Evolutionary conservation across 208 protist genomes (phyloP).

Genomic region (Trypanosoma caninum): DNA sequence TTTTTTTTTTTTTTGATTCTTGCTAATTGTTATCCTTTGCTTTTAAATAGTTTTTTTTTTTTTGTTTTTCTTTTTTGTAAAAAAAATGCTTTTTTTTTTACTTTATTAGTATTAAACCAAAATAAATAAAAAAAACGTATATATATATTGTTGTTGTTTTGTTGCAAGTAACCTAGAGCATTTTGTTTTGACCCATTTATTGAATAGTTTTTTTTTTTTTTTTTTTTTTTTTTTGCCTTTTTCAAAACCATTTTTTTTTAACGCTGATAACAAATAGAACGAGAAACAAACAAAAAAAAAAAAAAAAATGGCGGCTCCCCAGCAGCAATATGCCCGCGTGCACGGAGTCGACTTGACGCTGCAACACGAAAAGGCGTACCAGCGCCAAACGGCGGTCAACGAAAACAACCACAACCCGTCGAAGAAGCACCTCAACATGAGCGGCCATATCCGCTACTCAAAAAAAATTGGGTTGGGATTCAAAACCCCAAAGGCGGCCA

Average conservation of each 20-base stretch:
- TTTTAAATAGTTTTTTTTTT: too few species aligned
- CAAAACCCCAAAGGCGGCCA: constrained; percentile 97
- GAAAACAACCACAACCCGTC: constrained; percentile 77
- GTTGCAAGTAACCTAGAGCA: too few species aligned
- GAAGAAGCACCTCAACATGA: constrained; percentile 57
- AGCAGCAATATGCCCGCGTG: constrained; percentile 66
- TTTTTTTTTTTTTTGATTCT: too few species aligned
- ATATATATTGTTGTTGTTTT: too few species aligned
- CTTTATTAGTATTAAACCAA: too few species aligned
- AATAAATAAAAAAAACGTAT: too few species aligned
- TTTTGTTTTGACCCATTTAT: too few species aligned
- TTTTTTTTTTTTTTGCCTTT: constrained; percentile 16
- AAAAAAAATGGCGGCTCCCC: constrained; percentile 9
- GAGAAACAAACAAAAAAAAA: too few species aligned
- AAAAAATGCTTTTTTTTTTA: too few species aligned
- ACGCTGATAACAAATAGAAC: too few species aligned
- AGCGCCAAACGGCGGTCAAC: constrained; percentile 90
- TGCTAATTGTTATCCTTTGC: too few species aligned
- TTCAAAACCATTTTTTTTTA: constrained; percentile 15
- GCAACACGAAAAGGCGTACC: constrained; percentile 91
- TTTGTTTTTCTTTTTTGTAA: too few species aligned
- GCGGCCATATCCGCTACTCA: constrained; percentile 92
- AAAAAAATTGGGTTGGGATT: constrained; percentile 99
- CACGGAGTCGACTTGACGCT: constrained; percentile 80
- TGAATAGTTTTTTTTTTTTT: constrained; percentile 13